Evolutionary conservation across 2,329 filamentous ascomycete genomes (phyloP).

Genomic region (Penicillium sp.): DNA sequence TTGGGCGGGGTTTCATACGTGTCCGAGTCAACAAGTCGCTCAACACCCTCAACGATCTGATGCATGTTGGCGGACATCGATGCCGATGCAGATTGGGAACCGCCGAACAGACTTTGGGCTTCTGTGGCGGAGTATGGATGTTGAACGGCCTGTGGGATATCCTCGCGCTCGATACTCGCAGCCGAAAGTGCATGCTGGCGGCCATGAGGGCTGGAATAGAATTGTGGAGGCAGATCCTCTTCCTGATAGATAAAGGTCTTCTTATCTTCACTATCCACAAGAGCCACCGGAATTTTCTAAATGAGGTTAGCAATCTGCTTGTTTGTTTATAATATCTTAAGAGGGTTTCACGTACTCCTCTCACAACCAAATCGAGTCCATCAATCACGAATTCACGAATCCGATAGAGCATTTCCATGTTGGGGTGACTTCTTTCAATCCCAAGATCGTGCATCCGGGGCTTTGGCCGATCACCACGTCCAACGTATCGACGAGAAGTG

Average conservation of each 20-base stretch:
- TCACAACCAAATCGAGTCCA: constrained; percentile 57
- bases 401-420: constrained; percentile 66
- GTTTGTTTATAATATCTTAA: background rate
- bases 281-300: constrained; percentile 47
- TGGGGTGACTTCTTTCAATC: constrained; percentile 54
- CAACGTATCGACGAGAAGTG: constrained; percentile 53
- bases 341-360: constrained; percentile 34
- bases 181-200: constrained; percentile 43
- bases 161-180: constrained; percentile 42
- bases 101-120: constrained; percentile 33
- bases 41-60: constrained; percentile 40
- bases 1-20: constrained; percentile 37
- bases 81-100: constrained; percentile 50
- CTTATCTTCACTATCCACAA: constrained; percentile 46
- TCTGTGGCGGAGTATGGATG: constrained; percentile 28
- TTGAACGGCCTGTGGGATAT: constrained; percentile 32
- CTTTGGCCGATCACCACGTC: constrained; percentile 47
- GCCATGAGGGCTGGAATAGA: constrained; percentile 46
- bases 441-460: constrained; percentile 51
- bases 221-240: constrained; percentile 51
- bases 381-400: constrained; percentile 63
- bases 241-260: constrained; percentile 54
- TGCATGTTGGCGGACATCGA: constrained; percentile 44
- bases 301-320: constrained; percentile 25
- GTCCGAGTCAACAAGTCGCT: constrained; percentile 41